Percentiles rank a stretch among this genome's conserved stretches.
Evolutionary conservation across 805 yeast species (phyloP).

Genomic region (Schwanniomyces sp.): DNA sequence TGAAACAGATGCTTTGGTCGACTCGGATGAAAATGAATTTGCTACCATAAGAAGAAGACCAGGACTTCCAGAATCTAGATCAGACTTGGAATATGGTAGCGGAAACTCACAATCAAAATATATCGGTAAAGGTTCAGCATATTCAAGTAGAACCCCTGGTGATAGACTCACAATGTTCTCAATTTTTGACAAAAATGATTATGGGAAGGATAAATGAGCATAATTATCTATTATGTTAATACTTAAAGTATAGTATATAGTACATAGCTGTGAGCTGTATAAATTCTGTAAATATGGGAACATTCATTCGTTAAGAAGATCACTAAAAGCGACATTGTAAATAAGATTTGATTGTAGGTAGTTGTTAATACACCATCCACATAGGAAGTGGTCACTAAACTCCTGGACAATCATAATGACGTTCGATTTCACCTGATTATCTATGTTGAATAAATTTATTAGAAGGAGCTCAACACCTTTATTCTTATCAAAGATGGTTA

Average conservation of each 20-base stretch:
- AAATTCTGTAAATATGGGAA: neutral
- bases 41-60: constrained; percentile 42
- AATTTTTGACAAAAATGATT: constrained; percentile 17
- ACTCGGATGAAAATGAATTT: constrained; percentile 29
- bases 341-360: constrained; percentile 36
- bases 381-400: constrained; percentile 40
- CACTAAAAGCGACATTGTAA: constrained; percentile 41
- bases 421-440: constrained; percentile 38
- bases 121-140: constrained; percentile 68
- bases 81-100: constrained; percentile 29
- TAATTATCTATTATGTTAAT: neutral
- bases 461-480: constrained; percentile 43
- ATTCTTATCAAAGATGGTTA: constrained; percentile 44
- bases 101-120: constrained; percentile 57
- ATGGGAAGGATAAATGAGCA: neutral
- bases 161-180: constrained; percentile 43
- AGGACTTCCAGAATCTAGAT: constrained; percentile 49
- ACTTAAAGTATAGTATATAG: neutral
- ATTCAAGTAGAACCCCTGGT: constrained; percentile 56
- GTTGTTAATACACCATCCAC: constrained; percentile 45
- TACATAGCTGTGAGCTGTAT: neutral
- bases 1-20: constrained; percentile 38
- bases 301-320: constrained; percentile 17
- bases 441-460: constrained; percentile 41
- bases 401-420: constrained; percentile 44